phyloP scores from a whole-genome alignment of 2,329 filamentous ascomycete species.

The Aspergillus puulaauensis region DNA sequence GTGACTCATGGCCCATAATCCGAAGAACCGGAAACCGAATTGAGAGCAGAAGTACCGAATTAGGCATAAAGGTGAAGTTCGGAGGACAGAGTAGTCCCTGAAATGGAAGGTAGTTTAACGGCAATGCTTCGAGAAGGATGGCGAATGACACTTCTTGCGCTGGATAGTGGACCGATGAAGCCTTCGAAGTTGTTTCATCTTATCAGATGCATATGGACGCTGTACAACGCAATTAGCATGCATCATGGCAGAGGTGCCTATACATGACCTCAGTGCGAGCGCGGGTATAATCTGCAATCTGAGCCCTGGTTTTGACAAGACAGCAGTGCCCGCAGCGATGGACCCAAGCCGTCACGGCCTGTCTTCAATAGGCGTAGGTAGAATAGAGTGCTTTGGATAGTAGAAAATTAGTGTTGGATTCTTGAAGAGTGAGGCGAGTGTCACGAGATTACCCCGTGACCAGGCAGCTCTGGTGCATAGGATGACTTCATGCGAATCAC shows the following conservation, averaged over 20 bases:
- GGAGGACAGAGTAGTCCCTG: background rate
- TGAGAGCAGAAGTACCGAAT: background rate
- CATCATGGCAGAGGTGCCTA: background rate
- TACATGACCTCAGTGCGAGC: background rate
- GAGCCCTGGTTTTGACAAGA: background rate
- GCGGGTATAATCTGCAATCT: background rate
- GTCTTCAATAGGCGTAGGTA: too few species aligned
- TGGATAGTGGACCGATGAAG: conserved; percentile 1
- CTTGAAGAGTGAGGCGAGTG: background rate
- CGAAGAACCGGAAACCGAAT: background rate
- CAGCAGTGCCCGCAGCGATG: background rate
- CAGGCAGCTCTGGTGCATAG: background rate
- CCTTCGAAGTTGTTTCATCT: conserved; percentile 14
- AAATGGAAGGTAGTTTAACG: conserved; percentile 3
- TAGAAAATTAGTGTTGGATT: background rate
- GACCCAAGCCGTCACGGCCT: background rate
- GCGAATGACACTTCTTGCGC: conserved; percentile 4
- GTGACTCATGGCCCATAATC: background rate
- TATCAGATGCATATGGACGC: conserved; percentile 7
- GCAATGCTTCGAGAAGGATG: conserved; percentile 15
- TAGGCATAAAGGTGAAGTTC: background rate
- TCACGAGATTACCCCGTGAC: conserved; percentile 6
- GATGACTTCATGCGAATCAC: background rate
- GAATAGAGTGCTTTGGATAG: background rate
- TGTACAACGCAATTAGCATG: conserved; percentile 1